Conservation (phyloP, 2,329 filamentous ascomycete species). For the Intubia oerlemansii region DNA sequence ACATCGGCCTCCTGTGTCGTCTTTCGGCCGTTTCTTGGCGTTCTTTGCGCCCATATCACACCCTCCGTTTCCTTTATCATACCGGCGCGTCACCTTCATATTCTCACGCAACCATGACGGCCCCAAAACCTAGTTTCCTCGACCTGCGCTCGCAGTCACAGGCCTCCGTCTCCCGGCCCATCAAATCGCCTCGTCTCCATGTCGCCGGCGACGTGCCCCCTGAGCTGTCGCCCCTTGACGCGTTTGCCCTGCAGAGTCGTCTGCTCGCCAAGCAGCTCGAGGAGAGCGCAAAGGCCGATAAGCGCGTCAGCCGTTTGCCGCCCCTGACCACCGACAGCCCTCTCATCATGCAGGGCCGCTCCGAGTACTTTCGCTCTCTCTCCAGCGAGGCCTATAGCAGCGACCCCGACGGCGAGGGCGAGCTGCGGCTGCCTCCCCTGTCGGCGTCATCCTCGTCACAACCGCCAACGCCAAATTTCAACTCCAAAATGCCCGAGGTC, state of each 20-base stretch:
- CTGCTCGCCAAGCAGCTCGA: constrained; percentile 74
- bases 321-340: constrained; percentile 69
- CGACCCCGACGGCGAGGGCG: constrained; percentile 16
- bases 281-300: constrained; percentile 50
- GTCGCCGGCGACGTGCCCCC: constrained; percentile 67
- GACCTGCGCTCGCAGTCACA: constrained; percentile 38
- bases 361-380: constrained; percentile 61
- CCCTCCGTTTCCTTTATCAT: too few relatives aligned
- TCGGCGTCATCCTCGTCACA: constrained; percentile 6
- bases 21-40: too few relatives aligned
- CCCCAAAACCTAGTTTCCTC: constrained; percentile 31
- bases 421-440: constrained; percentile 7
- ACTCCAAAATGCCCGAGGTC: constrained; percentile 27
- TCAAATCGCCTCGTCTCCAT: constrained; percentile 54
- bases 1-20: too few relatives aligned
- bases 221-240: constrained; percentile 82
- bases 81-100: too few relatives aligned
- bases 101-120: too few relatives aligned
- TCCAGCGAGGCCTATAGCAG: constrained; percentile 40
- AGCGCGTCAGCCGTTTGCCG: constrained; percentile 67
- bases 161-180: constrained; percentile 29
- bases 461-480: constrained; percentile 18
- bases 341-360: constrained; percentile 49
- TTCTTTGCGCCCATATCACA: constrained; percentile 6
- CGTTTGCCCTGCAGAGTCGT: constrained; percentile 80